Evolutionary conservation across 2,329 filamentous ascomycete genomes (phyloP), one percentile per base, ranked within the genome.

Genomic region (Myriosclerotinia scirpicola): DNA sequence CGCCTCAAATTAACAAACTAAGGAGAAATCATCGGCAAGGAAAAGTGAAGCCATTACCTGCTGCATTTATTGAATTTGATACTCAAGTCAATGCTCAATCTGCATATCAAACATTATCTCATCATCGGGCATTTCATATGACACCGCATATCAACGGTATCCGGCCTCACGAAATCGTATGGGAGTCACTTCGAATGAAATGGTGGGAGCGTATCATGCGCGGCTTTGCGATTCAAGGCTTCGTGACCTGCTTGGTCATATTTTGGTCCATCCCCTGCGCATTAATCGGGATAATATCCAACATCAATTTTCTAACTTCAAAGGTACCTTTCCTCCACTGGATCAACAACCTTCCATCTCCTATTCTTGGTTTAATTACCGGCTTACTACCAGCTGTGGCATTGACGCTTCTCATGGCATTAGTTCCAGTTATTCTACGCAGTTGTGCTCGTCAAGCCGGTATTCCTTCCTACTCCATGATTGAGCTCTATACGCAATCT

Each of bases 251-350:
- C 2, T 78, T 87, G 66, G 85, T 90, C 69, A 78, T 89, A 60
- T 90, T 90, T 78, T 90, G 88, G 87, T 84, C 87, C 3, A 83
- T 90, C 63, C 88, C 88, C 0, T 84, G 87, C n/a, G 86, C 85
- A 2, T 78, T 87, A 26, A 85, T 90, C 34, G 87, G 85, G 74
- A 79, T 84, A 15, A 84, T 89, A 69, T 88, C 87, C 44, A 89
- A 90, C 74, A 82, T 90, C 71, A 81, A 85, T 68, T 82, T 78
- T 67, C 73, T 89, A 48, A 83, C 80, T 1, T 69, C 79, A 8
- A 82, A 81, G 58, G 77, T 87, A 22, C 79, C 77, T 12, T 89
- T 83, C 76, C 79, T 90, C 42, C 70, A 72, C 15, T 90, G 86
- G 75, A 83, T 90, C 71, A 79, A 84, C 68, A 74, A 82, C 26